Evolutionary conservation across 2,329 filamentous ascomycete species (phyloP).

Genomic region (Ophiocordyceps camponoti-saundersi): DNA sequence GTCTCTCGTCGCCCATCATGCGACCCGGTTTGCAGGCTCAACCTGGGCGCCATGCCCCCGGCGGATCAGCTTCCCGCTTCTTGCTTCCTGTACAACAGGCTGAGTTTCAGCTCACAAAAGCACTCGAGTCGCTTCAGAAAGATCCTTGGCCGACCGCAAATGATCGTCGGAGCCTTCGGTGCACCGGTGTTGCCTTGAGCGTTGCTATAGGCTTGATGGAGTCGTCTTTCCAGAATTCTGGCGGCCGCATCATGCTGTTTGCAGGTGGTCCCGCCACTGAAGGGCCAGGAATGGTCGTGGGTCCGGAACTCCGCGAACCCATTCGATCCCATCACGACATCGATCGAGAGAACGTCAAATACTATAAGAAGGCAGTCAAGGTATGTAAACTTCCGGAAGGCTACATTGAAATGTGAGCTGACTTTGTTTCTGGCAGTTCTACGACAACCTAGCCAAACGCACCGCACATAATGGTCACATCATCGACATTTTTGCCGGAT

Average conservation of each 20-base stretch:
- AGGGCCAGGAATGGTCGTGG: conserved; percentile 91
- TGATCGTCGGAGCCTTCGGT: conserved; percentile 77
- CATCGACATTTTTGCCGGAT: conserved; percentile 94
- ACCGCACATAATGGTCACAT: conserved; percentile 94
- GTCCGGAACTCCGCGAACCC: conserved; percentile 84
- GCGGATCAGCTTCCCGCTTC: conserved; percentile 76
- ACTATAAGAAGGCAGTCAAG: conserved; percentile 98
- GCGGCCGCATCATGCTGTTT: conserved; percentile 93
- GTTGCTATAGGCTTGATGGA: conserved; percentile 87
- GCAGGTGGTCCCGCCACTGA: conserved; percentile 89
- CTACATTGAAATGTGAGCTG: neutral
- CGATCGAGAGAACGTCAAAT: conserved; percentile 96
- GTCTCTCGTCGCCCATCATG: conserved; percentile 53
- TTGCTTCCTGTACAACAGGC: conserved; percentile 87
- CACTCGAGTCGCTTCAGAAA: conserved; percentile 85
- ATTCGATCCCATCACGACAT: conserved; percentile 98
- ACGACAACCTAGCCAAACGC: conserved; percentile 83
- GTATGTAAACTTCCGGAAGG: conserved; percentile 23
- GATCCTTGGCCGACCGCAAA: conserved; percentile 96
- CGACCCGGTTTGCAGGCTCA: conserved; percentile 61
- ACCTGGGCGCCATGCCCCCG: conserved; percentile 57
- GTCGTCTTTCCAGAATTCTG: conserved; percentile 88
- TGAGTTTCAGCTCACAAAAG: conserved; percentile 94
- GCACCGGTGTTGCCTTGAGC: conserved; percentile 90
- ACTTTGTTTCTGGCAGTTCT: conserved; percentile 45